These are phyloP conservation scores for Cylindrotheca closterium DNA, from an alignment of 108 stramenopile species.

Conservation along the genomic window DNA sequence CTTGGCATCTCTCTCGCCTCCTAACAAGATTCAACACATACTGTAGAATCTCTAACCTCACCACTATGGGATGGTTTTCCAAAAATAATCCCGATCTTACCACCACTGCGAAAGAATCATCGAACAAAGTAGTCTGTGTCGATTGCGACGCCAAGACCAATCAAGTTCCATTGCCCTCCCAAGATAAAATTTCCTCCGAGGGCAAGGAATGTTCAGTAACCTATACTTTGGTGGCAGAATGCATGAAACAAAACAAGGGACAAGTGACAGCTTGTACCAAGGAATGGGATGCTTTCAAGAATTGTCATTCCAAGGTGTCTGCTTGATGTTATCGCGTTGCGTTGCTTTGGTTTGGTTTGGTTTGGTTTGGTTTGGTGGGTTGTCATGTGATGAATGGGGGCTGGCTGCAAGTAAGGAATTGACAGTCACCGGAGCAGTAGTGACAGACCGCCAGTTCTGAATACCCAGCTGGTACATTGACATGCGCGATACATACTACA, in stretches of 20 bases:
- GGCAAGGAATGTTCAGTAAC: constrained; percentile 27
- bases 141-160: constrained; percentile 35
- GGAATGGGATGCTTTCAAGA: constrained; percentile 47
- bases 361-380: too few species aligned
- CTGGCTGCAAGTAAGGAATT: too few species aligned
- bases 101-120: not conserved
- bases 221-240: constrained; percentile 27
- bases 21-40: not conserved
- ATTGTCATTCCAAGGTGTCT: too few species aligned
- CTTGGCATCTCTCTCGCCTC: not conserved
- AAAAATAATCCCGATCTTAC: too few species aligned
- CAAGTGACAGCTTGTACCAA: constrained; percentile 33
- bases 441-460: too few species aligned
- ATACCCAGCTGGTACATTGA: too few species aligned
- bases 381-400: not conserved
- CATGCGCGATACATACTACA: too few species aligned
- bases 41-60: too few species aligned
- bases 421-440: too few species aligned
- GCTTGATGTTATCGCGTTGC: too few species aligned
- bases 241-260: constrained; percentile 39
- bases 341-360: too few species aligned
- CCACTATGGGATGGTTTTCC: too few species aligned
- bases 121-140: constrained; percentile 10
- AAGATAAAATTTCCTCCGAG: constrained; percentile 18
- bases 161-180: constrained; percentile 29